Base-by-base conservation (phyloP, 2,329 filamentous ascomycete species). In the Fusarium papillatum region DNA sequence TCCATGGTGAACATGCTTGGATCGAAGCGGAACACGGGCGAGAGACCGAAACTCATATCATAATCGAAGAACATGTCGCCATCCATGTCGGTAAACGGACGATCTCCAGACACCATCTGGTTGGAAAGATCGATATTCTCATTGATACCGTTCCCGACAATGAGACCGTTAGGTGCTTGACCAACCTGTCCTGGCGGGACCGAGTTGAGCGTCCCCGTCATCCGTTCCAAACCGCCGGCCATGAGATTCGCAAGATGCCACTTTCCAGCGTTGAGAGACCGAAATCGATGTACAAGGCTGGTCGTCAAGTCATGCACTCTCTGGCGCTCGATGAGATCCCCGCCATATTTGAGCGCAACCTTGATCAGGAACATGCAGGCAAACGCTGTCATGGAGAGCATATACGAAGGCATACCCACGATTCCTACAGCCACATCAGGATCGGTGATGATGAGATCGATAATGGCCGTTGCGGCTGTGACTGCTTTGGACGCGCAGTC, bases 321-420 rank as follows among this genome's bases (percentile, higher is more conserved):
- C 7, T 80, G 76, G 2, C 83, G 80, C n/a, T 87, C 83, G 24
- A 87, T 84, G 1, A 87, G 81, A 43, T 85, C 83, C n/a, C 82
- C 83, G 4, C 82, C 83, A 65, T 87, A 84, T 34, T 86, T 87
- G 29, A 84, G 82, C 2, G 86, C 83, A 1, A 89, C 81, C 71
- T 88, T 88, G 41, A 88, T 83, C 2, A 89, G 82, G 70, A 90
- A 89, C 75, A 88, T 87, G 75, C 86, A 88, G 2, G 88, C 87
- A 69, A 89, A 89, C 0, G 86, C 87, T 0, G 87, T 88, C 88
- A 89, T 90, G 55, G 86, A 87, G 68, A 88, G 86, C 53, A 88
- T 83, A 62, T 89, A 89, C 5, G 87, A 86, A 2, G 88, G 88
- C 79, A 89, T 87, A 2, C 88, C 86, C 73, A 75, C 78, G 10